These are phyloP conservation scores for Monilinia polystroma DNA, from an alignment of 2,329 filamentous ascomycete species.

Conservation along the genomic window DNA sequence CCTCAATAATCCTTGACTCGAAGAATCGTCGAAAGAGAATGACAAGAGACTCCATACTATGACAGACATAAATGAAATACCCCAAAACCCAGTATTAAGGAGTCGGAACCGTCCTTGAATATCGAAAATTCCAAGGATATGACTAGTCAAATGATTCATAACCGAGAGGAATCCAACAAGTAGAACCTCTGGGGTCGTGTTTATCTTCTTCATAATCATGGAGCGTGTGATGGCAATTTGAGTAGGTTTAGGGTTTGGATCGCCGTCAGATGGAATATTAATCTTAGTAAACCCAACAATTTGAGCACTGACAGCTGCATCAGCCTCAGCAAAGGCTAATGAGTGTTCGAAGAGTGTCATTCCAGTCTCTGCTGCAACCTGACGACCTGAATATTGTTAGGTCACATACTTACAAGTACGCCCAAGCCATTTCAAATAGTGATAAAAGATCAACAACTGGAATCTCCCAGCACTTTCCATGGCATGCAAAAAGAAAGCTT, in stretches of 20 bases:
- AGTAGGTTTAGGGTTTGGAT: constrained; percentile 36
- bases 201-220: constrained; percentile 75
- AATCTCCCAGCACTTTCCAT: constrained; percentile 3
- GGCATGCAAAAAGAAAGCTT: background rate
- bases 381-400: constrained; percentile 45
- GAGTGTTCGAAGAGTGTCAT: constrained; percentile 98
- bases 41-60: constrained; percentile 73
- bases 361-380: constrained; percentile 79
- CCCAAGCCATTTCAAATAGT: background rate
- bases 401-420: constrained; percentile 13
- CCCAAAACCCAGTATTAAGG: constrained; percentile 85
- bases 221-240: constrained; percentile 56
- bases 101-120: constrained; percentile 79
- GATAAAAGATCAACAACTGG: background rate
- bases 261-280: constrained; percentile 28
- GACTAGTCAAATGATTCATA: constrained; percentile 84
- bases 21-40: constrained; percentile 60
- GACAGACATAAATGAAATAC: constrained; percentile 81
- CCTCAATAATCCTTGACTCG: constrained; percentile 67
- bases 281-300: constrained; percentile 49
- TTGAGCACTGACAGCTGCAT: constrained; percentile 79
- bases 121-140: constrained; percentile 76
- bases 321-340: constrained; percentile 91
- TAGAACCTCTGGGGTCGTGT: constrained; percentile 85
- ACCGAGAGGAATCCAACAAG: constrained; percentile 84